Evolutionary conservation across 2,329 filamentous ascomycete genomes (phyloP), one percentile per base, ranked within the genome.

Genomic region (Diaporthe ilicicola): DNA sequence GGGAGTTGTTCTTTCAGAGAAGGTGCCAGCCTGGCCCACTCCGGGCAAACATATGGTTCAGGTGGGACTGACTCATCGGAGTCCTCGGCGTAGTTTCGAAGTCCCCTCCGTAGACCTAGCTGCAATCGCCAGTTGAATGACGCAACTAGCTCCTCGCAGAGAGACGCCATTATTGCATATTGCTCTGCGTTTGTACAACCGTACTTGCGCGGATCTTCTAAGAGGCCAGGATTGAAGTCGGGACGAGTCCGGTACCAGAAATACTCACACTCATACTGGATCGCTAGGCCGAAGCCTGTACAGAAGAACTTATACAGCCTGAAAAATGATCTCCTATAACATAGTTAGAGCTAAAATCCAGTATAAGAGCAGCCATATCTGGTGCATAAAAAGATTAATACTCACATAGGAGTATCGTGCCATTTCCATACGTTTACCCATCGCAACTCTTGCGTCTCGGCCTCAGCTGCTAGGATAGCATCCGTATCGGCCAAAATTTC

Each of bases 111-210:
- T n/a, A 44, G 37, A 42, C 54, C 54, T 2, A 59, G 15, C 54
- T 59, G 34, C 54, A 59, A 44, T 12, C 54, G 54, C 54, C 54
- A 59, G n/a, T 59, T 59, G 22, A 59, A 59, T 4, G 54, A 59
- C n/a, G 22, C 9, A 44, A 59, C 54, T n/a, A 59, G 37, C 54
- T 42, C 34, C 54, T 59, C 54, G 17, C 54, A 59, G 22, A 59
- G 34, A 4, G 54, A 59, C 4, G 54, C 54, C 54, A 59, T 59
- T 19, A 59, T n/a, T 29, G 54, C 54, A 1, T 59, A 59, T 13
- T 59, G 54, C n/a, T 59, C 54, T 44, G 54, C 13, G 32, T 59
- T 44, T 59, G 22, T 44, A n/a, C 54, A 59, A 4, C 54, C 54
- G 7, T 59, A 59, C 0, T 29, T 27, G 22, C 54, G 37, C 2